Conservation (phyloP, 1,284 basidiomycete genomes). For the Puccinia polysora region DNA sequence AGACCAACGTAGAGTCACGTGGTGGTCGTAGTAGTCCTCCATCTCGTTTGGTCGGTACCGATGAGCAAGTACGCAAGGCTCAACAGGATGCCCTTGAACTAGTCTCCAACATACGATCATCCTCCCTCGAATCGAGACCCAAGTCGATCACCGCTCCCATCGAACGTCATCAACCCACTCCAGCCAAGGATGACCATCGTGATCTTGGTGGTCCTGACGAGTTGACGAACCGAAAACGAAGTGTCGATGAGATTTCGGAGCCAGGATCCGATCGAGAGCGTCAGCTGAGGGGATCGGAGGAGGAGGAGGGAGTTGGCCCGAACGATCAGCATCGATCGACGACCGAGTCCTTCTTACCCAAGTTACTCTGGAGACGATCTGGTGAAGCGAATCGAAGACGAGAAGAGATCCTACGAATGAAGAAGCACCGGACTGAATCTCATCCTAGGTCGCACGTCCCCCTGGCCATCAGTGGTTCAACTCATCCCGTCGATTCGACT, state of each 20-base stretch:
- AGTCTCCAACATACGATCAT: background rate
- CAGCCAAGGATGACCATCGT: background rate
- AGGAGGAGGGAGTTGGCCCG: background rate
- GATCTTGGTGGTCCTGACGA: too few species aligned
- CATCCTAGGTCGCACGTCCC: background rate
- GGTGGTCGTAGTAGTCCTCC: too few species aligned
- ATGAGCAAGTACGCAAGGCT: slow-evolving; percentile 9
- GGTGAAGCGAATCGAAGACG: too few species aligned
- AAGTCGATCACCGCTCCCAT: background rate
- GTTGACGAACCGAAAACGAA: background rate
- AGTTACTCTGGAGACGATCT: slow-evolving; percentile 1
- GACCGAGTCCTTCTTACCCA: slow-evolving; percentile 5
- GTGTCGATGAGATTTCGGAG: background rate
- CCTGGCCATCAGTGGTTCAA: background rate
- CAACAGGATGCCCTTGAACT: slow-evolving; percentile 31
- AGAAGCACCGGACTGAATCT: background rate
- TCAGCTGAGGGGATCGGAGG: background rate
- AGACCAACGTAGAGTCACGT: background rate
- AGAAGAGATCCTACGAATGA: too few species aligned
- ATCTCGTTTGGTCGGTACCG: slow-evolving; percentile 24
- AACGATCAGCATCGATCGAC: too few species aligned
- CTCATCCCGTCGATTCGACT: background rate
- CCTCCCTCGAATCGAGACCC: background rate
- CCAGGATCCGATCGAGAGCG: background rate
- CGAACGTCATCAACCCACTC: background rate